phyloP scores from a whole-genome alignment of 2,329 filamentous ascomycete genomes.

The Pyricularia grisea region DNA sequence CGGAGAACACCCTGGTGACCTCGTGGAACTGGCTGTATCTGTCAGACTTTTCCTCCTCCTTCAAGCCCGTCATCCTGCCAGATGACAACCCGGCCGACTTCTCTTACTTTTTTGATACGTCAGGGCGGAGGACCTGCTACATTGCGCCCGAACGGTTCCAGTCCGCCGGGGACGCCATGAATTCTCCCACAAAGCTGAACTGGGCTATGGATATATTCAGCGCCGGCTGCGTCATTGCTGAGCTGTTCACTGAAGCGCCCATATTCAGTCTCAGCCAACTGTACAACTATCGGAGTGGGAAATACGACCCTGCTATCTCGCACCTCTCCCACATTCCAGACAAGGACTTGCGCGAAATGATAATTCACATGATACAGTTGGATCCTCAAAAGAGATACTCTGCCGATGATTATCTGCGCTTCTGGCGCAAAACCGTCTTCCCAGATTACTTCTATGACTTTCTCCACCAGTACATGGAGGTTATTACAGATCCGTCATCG shows the following conservation, averaged over 20 bases:
- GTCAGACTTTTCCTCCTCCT: conserved; percentile 92
- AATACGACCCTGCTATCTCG: conserved; percentile 79
- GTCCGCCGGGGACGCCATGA: conserved; percentile 55
- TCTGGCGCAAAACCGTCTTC: conserved; percentile 87
- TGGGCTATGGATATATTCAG: conserved; percentile 99
- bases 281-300: conserved; percentile 85
- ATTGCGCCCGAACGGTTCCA: conserved; percentile 90
- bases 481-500: conserved; percentile 84
- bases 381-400: conserved; percentile 88
- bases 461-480: conserved; percentile 92
- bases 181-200: conserved; percentile 49
- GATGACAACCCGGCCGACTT: conserved; percentile 97
- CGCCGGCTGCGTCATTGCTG: conserved; percentile 90
- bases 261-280: conserved; percentile 97
- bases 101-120: conserved; percentile 95
- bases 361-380: conserved; percentile 91
- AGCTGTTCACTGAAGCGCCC: conserved; percentile 87
- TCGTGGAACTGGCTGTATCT: conserved; percentile 99
- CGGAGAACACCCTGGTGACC: conserved; percentile 91
- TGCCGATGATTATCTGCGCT: conserved; percentile 86
- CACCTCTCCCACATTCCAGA: conserved; percentile 83
- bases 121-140: conserved; percentile 85
- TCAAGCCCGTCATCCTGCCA: conserved; percentile 87
- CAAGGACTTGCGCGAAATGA: conserved; percentile 75
- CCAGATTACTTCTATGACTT: conserved; percentile 97